These are phyloP conservation scores for Tetrahymena malaccensis DNA, from an alignment of 73 alveolate genomes.

Conservation along the genomic window DNA sequence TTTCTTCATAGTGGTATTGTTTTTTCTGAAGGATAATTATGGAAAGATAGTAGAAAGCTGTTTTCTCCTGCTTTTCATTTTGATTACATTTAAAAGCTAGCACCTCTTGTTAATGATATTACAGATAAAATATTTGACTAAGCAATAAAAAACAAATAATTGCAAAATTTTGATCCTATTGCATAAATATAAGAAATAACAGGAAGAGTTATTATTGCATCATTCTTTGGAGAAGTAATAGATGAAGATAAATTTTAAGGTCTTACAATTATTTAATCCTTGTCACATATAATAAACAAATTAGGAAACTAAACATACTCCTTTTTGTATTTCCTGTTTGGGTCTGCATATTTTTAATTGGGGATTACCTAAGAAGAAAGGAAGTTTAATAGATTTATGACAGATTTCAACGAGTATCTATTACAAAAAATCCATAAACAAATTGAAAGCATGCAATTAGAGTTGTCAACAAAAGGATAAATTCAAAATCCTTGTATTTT, in stretches of 20 bases:
- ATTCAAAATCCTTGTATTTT: neutral
- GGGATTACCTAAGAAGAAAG: neutral
- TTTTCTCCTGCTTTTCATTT: neutral
- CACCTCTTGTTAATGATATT: neutral
- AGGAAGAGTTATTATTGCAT: neutral
- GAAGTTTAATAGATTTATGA: neutral
- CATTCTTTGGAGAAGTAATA: neutral
- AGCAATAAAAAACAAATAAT: neutral
- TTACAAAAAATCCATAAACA: neutral
- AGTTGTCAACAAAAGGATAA: neutral
- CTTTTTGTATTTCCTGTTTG: neutral
- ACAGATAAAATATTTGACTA: neutral
- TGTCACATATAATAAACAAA: neutral
- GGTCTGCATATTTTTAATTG: neutral
- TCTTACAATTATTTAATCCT: neutral
- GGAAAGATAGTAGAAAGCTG: neutral
- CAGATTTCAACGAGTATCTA: neutral
- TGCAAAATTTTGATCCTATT: neutral
- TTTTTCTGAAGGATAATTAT: neutral
- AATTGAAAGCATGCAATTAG: neutral
- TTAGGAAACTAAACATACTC: neutral
- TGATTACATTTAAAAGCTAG: neutral
- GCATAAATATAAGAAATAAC: neutral
- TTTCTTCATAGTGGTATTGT: neutral
- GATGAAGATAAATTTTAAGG: neutral